phyloP scores from a whole-genome alignment of 2,329 filamentous ascomycete species.

The Diaporthe nobilis region DNA sequence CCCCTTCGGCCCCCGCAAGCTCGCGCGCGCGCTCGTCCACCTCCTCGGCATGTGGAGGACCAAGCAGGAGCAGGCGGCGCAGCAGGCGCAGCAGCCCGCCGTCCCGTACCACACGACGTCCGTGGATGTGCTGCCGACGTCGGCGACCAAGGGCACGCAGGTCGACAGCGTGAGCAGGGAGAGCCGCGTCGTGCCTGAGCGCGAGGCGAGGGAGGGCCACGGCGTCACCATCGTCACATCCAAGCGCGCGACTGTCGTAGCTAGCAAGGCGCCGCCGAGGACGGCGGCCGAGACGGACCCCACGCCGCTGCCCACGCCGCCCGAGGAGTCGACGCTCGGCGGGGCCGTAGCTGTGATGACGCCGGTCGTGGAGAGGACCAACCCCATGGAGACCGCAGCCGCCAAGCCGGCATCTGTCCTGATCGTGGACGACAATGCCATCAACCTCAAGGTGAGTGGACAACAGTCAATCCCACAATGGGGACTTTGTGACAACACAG shows the following conservation, averaged over 20 bases:
- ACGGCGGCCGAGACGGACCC: conserved; percentile 7
- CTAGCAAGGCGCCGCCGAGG: not conserved
- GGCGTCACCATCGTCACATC: conserved; percentile 6
- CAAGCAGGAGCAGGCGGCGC: conserved; percentile 30
- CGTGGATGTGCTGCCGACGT: conserved; percentile 1
- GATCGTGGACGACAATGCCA: conserved; percentile 58
- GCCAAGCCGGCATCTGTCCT: conserved; percentile 45
- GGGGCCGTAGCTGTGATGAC: not conserved
- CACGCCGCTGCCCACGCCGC: conserved; percentile 27
- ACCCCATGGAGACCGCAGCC: not conserved
- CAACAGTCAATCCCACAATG: no score
- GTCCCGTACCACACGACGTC: conserved; percentile 8
- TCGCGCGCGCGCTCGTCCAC: conserved; percentile 51
- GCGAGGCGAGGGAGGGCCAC: not conserved
- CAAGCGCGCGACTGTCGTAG: conserved; percentile 6
- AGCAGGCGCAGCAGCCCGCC: not conserved
- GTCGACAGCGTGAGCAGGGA: not conserved
- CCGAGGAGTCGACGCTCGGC: conserved; percentile 33
- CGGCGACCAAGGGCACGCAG: conserved; percentile 13
- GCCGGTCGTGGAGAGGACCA: not conserved
- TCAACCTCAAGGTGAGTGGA: conserved; percentile 51
- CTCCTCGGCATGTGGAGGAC: conserved; percentile 39
- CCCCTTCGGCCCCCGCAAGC: conserved; percentile 56
- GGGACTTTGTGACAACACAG: no score
- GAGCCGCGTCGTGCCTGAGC: not conserved